Base-by-base conservation (phyloP, 805 yeast species). In the Kregervanrija fluxuum region DNA sequence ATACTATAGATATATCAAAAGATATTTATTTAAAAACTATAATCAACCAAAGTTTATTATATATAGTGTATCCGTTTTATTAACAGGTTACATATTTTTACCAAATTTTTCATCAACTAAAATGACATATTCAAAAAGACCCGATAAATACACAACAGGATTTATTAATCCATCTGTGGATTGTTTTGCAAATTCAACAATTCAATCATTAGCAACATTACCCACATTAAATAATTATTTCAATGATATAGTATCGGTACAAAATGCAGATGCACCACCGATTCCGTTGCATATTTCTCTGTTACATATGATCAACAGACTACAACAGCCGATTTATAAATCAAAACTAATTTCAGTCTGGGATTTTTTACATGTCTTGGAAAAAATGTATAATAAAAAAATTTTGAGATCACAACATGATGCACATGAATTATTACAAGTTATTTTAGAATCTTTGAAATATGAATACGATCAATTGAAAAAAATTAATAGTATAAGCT, bases 351-450 rank as follows among this genome's bases (percentile, higher is more conserved):
- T 81, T 5, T 79, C 90, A 0, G 89, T 87, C 1, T 83, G 95
- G 90, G 82, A 86, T 1, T 74, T 90, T 40, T 66, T 91, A 14
- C 82, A 74, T 42, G 81, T 78, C 10, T 64, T 93, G 41, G 98
- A 91, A 56, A 62, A 61, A 9, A 80, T 85, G 12, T 85, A 82
- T 64, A 75, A 80, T 44, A 80, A 90, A 3, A 79, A 77, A 51
- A 81, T 93, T 28, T 81, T 95, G 2, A 68, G 84, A 33, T 77
- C 77, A 38, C 99, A 93, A 61, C 95, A 91, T 57, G 99, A 91
- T 66, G 96, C 98, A 0, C 97, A 93, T 55, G 99, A 91, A 57
- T 70, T 93, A 50, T 75, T 91, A 30, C 95, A 88, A 59, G 64
- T 87, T 42, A 71, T 90, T 15, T 66, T 91, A 16, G 95, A 90